These are phyloP conservation scores for Yamadazyma tumulicola DNA, from an alignment of 805 yeast genomes.

Conservation along the genomic window DNA sequence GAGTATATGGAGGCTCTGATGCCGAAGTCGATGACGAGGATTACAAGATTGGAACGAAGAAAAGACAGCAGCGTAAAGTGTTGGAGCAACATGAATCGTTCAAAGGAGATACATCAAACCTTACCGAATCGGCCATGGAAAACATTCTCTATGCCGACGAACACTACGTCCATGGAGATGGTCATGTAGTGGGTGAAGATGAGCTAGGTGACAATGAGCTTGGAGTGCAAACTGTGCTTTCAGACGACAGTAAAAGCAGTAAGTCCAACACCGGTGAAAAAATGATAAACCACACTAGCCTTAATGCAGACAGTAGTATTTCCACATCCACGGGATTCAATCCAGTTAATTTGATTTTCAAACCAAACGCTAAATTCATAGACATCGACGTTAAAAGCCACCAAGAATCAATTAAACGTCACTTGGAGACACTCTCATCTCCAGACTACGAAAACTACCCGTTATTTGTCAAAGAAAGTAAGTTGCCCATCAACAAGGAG, in stretches of 20 bases:
- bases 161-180: conserved; percentile 16
- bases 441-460: conserved; percentile 22
- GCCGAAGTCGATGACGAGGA: conserved; percentile 28
- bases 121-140: conserved; percentile 35
- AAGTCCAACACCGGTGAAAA: background rate
- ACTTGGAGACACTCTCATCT: conserved; percentile 15
- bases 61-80: conserved; percentile 24
- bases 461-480: conserved; percentile 21
- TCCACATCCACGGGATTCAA: conserved; percentile 9
- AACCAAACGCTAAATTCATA: conserved; percentile 14
- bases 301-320: conserved; percentile 14
- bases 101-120: conserved; percentile 39
- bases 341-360: conserved; percentile 11
- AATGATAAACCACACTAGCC: background rate
- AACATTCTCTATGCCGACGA: conserved; percentile 36
- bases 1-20: conserved; percentile 26
- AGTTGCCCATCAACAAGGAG: conserved; percentile 33
- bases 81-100: conserved; percentile 32
- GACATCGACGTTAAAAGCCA: conserved; percentile 22
- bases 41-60: conserved; percentile 27
- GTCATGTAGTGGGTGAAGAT: conserved; percentile 10
- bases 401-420: conserved; percentile 17
- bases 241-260: background rate
- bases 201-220: conserved; percentile 13
- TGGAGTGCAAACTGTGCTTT: no score